Percentiles rank a stretch among this genome's conserved stretches.
phyloP scores from a whole-genome alignment of 257 asterid species.

The Solanum bulbocastanum region DNA sequence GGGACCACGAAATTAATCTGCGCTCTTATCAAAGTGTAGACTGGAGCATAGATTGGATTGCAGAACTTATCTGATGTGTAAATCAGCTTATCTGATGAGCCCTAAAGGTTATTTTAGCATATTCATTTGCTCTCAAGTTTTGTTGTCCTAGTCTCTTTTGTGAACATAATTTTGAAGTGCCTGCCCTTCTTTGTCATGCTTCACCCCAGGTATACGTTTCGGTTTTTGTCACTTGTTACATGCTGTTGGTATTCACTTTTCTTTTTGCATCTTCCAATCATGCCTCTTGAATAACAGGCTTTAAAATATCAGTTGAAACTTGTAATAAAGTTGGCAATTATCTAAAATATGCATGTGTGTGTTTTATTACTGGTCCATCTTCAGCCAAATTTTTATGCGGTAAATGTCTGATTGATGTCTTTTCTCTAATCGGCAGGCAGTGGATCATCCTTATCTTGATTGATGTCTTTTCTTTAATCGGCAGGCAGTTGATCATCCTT shows the following conservation, averaged over 20 bases:
- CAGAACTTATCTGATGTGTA: not conserved
- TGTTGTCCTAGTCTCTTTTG: not conserved
- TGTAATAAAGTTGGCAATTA: not conserved
- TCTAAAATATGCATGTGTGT: not conserved
- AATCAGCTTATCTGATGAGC: not conserved
- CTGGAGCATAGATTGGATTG: not conserved
- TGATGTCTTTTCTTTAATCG: not conserved
- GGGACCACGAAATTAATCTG: not conserved
- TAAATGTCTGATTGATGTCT: not conserved
- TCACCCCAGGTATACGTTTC: not conserved
- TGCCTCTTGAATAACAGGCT: not conserved
- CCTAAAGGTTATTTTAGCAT: not conserved
- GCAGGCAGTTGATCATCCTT: constrained; percentile 95
- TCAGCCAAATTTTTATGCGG: not conserved
- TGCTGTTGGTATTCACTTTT: not conserved
- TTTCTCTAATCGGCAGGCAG: constrained; percentile 39
- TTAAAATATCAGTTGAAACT: not conserved
- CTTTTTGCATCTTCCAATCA: not conserved
- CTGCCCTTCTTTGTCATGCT: not conserved
- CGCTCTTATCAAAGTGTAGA: not conserved
- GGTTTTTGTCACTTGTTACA: not conserved
- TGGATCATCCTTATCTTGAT: constrained; percentile 87
- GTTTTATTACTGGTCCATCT: not conserved
- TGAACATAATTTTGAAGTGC: not conserved
- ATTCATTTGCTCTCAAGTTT: not conserved